Evolutionary conservation across 768 basidiomycete genomes (phyloP), one percentile per base, ranked within the genome.

Genomic region (Pleurotus pulmonarius): DNA sequence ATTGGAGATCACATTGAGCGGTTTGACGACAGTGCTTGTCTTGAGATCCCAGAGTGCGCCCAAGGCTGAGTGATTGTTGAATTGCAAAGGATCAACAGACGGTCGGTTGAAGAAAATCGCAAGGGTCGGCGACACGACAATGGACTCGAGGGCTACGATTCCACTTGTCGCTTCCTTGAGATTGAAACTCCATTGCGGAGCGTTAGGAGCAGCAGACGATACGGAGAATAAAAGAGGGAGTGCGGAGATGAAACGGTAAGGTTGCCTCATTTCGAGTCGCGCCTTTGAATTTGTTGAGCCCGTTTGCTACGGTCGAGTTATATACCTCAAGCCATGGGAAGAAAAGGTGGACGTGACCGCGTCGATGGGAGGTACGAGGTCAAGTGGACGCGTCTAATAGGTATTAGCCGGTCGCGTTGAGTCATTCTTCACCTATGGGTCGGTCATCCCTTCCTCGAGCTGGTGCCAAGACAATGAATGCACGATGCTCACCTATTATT

Each of bases 1-100:
- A 59, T 72, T 66, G 4, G 69, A 65, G 2, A 66, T 37, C 8
- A 69, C 64, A 24, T 67, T 49, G 46, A 71, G 46, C 1, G 70
- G 54, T 12, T 48, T 58, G 29, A 34, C 29, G 9, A 45, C 55
- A 46, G 56, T 44, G 58, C 61, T 65, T 9, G 67, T 65, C 38
- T 62, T 41, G 20, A 66, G 40, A 45, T 68, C 59, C 60, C 61
- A 68, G 18, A 68, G 56, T 3, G 55, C 67, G 16, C 61, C 65
- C 67, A 65, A 67, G 2, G 66, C 65, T 3, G 60, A 59, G 25
- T 66, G 59, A 2, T 43, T 46, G 29, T 62, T 55, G 60, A 84
- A 76, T 54, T 69, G 63, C 5, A 57, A 46, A 1, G 58, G 58
- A 20, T 38, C 55, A 34, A 47, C 58, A 5, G 49, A 37, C 13